phyloP scores from a whole-genome alignment of 2,329 filamentous ascomycete species.

The Ophiostoma himal-ulmi region DNA sequence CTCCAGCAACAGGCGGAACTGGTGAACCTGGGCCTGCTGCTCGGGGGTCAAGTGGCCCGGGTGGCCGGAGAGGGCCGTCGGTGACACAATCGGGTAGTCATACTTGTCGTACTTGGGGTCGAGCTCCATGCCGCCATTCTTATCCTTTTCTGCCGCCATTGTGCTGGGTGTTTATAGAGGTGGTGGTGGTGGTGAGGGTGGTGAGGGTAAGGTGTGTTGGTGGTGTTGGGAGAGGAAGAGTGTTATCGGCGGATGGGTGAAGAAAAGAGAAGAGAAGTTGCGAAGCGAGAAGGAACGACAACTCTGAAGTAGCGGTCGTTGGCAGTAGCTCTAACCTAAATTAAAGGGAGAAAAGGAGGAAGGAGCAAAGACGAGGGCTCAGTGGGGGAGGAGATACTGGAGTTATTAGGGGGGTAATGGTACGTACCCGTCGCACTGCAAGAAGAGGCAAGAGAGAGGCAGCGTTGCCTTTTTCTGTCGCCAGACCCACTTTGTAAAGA shows the following conservation, averaged over 20 bases:
- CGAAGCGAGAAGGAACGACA: not conserved
- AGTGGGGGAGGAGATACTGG: not conserved
- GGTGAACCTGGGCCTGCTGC: constrained; percentile 83
- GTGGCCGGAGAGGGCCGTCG: constrained; percentile 67
- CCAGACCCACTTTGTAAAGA: not conserved
- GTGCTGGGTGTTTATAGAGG: not conserved
- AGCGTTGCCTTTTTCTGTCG: not conserved
- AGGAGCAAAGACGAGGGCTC: not conserved
- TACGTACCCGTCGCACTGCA: constrained; percentile 2
- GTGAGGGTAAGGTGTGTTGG: not conserved
- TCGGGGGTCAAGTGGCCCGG: constrained; percentile 78
- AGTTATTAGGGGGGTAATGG: not conserved
- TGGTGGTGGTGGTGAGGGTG: constrained; percentile 5
- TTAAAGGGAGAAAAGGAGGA: not conserved
- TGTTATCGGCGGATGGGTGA: not conserved
- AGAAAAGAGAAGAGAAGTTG: not conserved
- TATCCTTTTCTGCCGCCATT: constrained; percentile 20
- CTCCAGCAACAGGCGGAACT: constrained; percentile 82
- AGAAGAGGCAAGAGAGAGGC: not conserved
- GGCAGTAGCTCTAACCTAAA: not conserved
- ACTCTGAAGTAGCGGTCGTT: constrained; percentile 8
- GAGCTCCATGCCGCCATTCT: constrained; percentile 44
- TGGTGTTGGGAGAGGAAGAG: not conserved
- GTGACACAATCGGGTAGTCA: constrained; percentile 78
- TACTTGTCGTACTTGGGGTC: constrained; percentile 95